phyloP scores from a whole-genome alignment of 306 rosid species.

The Glycyrrhiza uralensis region DNA sequence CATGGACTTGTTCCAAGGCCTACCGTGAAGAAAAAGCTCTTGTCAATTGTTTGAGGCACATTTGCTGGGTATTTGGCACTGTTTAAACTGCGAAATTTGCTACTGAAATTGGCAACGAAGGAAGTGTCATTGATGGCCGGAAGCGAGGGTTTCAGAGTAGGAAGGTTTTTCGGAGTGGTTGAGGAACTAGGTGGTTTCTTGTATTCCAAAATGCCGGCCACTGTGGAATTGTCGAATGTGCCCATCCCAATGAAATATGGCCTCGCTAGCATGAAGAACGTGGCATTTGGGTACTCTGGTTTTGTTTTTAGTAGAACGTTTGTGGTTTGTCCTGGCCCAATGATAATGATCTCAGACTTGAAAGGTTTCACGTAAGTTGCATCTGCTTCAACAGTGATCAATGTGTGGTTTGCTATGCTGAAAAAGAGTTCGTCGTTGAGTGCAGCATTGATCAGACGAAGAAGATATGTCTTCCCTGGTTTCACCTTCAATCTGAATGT shows the following conservation, averaged over 20 bases:
- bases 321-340: conserved; percentile 72
- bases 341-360: conserved; percentile 32
- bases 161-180: not conserved
- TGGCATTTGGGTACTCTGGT: conserved; percentile 39
- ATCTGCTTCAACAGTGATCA: conserved; percentile 61
- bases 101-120: conserved; percentile 46
- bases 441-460: conserved; percentile 77
- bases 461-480: conserved; percentile 67
- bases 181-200: conserved; percentile 9
- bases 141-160: conserved; percentile 40
- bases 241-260: conserved; percentile 74
- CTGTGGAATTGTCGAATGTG: conserved; percentile 70
- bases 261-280: conserved; percentile 60
- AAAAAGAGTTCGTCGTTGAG: conserved; percentile 77
- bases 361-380: conserved; percentile 65
- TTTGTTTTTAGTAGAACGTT: conserved; percentile 56
- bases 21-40: conserved; percentile 53
- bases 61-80: conserved; percentile 54
- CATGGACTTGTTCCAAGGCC: conserved; percentile 70
- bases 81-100: conserved; percentile 48
- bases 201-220: conserved; percentile 66
- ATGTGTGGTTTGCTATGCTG: conserved; percentile 73
- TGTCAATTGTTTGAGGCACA: conserved; percentile 50
- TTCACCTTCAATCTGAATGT: conserved; percentile 61
- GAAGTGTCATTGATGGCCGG: conserved; percentile 54